Conservation (phyloP, 2,329 filamentous ascomycete genomes). For the Metarhizium album region DNA sequence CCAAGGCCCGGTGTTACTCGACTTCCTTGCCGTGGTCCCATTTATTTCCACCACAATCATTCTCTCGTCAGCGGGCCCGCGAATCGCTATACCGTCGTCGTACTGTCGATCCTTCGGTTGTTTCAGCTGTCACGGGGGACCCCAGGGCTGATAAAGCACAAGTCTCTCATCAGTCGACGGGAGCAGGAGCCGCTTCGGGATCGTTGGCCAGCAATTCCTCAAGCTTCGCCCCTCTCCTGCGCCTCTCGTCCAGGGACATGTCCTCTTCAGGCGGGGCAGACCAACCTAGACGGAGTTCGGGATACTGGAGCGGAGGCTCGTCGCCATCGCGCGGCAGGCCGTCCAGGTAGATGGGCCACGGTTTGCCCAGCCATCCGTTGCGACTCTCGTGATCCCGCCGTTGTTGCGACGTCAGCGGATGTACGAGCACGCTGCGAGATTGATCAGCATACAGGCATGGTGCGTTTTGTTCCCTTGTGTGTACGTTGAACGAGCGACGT, state of each 20-base stretch:
- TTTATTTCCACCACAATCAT: no score
- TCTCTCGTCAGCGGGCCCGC: no score
- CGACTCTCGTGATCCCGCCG: conserved; percentile 21
- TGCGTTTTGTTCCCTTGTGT: not conserved
- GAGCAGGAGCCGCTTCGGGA: conserved; percentile 20
- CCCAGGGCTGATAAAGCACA: not conserved
- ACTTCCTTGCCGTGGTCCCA: no score
- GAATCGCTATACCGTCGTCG: no score
- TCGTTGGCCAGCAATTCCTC: conserved; percentile 19
- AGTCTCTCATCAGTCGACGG: conserved; percentile 9
- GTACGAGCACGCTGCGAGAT: conserved; percentile 17
- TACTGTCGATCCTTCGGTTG: no score
- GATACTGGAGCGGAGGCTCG: conserved; percentile 21
- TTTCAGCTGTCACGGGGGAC: no score
- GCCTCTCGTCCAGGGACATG: conserved; percentile 19
- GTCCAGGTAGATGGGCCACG: conserved; percentile 23
- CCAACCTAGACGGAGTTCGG: conserved; percentile 20
- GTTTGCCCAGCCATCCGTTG: conserved; percentile 22
- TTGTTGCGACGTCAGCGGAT: conserved; percentile 20
- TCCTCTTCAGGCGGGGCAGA: conserved; percentile 17
- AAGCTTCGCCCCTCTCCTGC: conserved; percentile 17
- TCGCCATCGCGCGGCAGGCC: conserved; percentile 14
- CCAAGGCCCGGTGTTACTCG: no score
- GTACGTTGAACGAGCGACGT: not conserved
- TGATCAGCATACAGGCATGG: not conserved